These are phyloP conservation scores for Sicyos baderoa DNA, from an alignment of 306 rosid species.

Conservation along the genomic window DNA sequence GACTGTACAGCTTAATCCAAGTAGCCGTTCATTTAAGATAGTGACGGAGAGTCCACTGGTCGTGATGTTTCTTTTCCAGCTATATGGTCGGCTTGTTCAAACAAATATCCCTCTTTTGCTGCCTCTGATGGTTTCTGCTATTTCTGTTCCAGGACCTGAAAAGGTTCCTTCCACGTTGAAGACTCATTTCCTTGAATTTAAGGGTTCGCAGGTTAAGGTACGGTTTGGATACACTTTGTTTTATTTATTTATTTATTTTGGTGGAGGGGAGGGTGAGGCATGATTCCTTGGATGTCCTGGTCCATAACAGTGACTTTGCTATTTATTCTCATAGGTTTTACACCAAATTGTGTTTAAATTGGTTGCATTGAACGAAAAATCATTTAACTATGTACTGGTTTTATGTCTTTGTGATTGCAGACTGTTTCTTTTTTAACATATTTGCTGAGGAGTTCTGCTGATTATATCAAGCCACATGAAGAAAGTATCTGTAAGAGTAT, in stretches of 20 bases:
- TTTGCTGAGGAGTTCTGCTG: constrained; percentile 87
- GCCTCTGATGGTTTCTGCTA: constrained; percentile 96
- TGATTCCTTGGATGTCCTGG: background rate
- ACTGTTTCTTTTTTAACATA: constrained; percentile 94
- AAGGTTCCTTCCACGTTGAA: constrained; percentile 77
- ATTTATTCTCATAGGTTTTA: background rate
- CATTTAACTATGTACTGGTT: constrained; percentile 12
- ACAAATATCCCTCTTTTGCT: constrained; percentile 81
- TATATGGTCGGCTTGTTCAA: constrained; percentile 89
- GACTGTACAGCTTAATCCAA: constrained; percentile 76
- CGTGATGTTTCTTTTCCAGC: constrained; percentile 93
- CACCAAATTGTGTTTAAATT: background rate
- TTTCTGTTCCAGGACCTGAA: constrained; percentile 95
- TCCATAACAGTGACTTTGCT: background rate
- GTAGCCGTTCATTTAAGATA: constrained; percentile 85
- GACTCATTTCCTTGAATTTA: constrained; percentile 76
- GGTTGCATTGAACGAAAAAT: background rate
- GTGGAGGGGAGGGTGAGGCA: background rate
- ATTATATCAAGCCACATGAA: constrained; percentile 93
- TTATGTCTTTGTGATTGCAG: constrained; percentile 44
- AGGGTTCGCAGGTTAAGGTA: constrained; percentile 99
- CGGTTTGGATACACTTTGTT: background rate
- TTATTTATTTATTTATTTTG: background rate
- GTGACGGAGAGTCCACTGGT: constrained; percentile 96
- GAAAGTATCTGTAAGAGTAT: constrained; percentile 98